Conservation (phyloP, 1,284 basidiomycete genomes). For the Phlebopus sp. region DNA sequence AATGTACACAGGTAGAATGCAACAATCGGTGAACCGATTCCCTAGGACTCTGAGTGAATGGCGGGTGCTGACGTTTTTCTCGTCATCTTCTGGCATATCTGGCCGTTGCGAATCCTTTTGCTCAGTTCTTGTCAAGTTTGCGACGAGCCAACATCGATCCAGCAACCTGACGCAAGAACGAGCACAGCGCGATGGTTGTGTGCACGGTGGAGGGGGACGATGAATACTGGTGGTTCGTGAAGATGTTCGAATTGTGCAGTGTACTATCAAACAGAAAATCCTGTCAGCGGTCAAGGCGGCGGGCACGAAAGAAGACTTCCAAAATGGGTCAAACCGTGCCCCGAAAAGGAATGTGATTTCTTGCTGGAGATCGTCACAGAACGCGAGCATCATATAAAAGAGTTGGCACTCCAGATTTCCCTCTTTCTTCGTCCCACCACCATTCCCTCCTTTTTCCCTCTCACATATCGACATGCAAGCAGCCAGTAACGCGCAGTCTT, state of each 20-base stretch:
- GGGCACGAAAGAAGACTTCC: constrained; percentile 31
- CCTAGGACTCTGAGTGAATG: constrained; percentile 2
- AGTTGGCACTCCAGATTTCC: constrained; percentile 17
- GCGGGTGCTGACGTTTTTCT: constrained; percentile 1
- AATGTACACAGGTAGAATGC: background rate
- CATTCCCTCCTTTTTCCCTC: constrained; percentile 16
- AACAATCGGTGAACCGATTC: background rate
- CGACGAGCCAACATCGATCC: constrained; percentile 26
- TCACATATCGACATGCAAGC: constrained; percentile 25
- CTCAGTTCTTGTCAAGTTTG: constrained; percentile 17
- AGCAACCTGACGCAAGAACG: background rate
- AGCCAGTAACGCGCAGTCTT: constrained; percentile 22
- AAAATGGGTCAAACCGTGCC: constrained; percentile 29
- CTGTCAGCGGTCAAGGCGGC: constrained; percentile 27
- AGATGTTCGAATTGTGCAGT: constrained; percentile 21
- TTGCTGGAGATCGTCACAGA: constrained; percentile 32
- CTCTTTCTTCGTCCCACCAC: constrained; percentile 29
- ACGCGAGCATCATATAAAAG: constrained; percentile 31
- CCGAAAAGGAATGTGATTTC: constrained; percentile 34
- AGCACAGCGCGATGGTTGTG: background rate
- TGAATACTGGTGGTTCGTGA: background rate
- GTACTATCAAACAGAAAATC: constrained; percentile 18
- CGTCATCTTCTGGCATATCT: constrained; percentile 2
- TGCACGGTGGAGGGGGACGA: background rate
- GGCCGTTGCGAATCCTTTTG: constrained; percentile 26